Base-by-base conservation (phyloP, 352 stramenopile genomes). In the Phytophthora sp. region DNA sequence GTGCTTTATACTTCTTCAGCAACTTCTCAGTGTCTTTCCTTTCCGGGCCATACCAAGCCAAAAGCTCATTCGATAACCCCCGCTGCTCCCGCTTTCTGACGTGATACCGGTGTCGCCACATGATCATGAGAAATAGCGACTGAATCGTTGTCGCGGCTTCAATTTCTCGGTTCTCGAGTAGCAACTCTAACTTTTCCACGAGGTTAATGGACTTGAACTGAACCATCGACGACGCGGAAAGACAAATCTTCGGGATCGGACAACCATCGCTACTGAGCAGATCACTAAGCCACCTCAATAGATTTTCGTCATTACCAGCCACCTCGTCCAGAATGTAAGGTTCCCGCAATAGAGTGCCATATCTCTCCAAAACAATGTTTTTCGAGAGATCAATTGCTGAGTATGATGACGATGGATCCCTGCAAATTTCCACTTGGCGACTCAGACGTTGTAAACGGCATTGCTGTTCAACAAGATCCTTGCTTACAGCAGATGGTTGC, bases 131-230 rank as follows among this genome's bases (percentile, higher is more conserved):
- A 54, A 82, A 72, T 23, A 80, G 45, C 23, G 77, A 70, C 45
- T 86, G 75, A 13, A 84, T 69, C 42, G n/a, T 63, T 23, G 63
- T 50, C 13, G 67, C 59, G 38, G 77, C 77, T 51, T 70, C 47
- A 13, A 30, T 38, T 69, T 86, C 69, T 44, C 76, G 55, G 15
- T 64, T 41, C 44, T 78, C 54, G 9, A 84, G 68, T 30, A 76
- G 49, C 15, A 79, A 39, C 45, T 86, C 77, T 38, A 86, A 60
- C n/a, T 55, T 69, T 59, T 84, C 73, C 29, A 84, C 63, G 4
- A 69, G 54, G 33, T 53, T 63, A 24, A 78, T 63, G 1, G 63
- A 69, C 16, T 49, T 41, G 35, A 86, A 82, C 11, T 62, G 33
- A 36, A 85, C 46, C 15, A 31, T 47, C 11, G 21, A 54, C 7